Base-by-base conservation (phyloP, 768 basidiomycete genomes). In the Tylopilus balloui region DNA sequence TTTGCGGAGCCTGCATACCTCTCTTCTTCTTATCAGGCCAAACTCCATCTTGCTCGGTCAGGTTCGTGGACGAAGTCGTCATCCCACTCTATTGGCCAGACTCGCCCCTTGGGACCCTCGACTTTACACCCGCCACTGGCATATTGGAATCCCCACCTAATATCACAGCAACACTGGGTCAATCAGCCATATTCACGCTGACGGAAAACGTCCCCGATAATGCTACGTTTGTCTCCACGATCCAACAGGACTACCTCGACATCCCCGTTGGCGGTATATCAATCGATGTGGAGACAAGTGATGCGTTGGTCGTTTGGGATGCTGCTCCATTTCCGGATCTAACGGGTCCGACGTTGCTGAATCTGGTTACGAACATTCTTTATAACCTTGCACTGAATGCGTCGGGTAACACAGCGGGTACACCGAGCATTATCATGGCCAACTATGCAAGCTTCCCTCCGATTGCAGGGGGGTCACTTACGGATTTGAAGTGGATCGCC, bases 211-310 rank as follows among this genome's bases (percentile, higher is more conserved):
- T 84, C n/a, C 35, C 72, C 2, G 73, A 85, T 60, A 83, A 85
- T 42, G 53, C 74, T 0, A 79, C 83, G 0, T 88, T 91, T 57
- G 69, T 82, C 19, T 58, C 74, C 20, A 72, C 69, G 5, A 76
- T 88, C 47, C 52, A 71, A 24, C 67, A 73, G 38, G 68, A 81
- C 41, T 83, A 78, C 62, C 68, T 65, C 19, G 78, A 81, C 50
- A 62, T 85, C n/a, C 69, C 78, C 0, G 58, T 81, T 14, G 88
- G 88, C 27, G 88, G 88, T 25, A 64, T 90, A 23, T 88, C 87
- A 0, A 57, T 88, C 12, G 75, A 88, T 49, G 28, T 67, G 5
- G 52, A 71, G 25, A 74, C 77, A 0, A 75, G 77, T 0, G 62
- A 74, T 11, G 68, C 83, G 0, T 58, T 88, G 36, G 57, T 90